These are phyloP conservation scores for Rhizopogon roseolus DNA, from an alignment of 768 basidiomycete species.

Conservation along the genomic window DNA sequence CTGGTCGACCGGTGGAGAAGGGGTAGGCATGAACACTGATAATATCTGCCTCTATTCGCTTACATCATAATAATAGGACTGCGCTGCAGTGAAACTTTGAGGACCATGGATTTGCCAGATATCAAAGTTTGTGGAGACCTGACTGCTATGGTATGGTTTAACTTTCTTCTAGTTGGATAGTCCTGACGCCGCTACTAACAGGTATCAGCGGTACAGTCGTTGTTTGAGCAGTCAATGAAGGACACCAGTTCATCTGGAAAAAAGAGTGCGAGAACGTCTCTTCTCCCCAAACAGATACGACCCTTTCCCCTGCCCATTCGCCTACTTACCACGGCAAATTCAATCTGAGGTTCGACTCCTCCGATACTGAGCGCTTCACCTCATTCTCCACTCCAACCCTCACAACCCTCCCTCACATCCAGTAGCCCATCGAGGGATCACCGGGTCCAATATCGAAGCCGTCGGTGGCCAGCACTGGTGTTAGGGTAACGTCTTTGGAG, in stretches of 20 bases:
- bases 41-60: too few species aligned
- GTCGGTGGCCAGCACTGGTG: conserved; percentile 28
- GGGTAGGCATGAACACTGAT: too few species aligned
- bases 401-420: conserved; percentile 5
- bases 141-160: too few species aligned
- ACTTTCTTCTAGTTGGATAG: too few species aligned
- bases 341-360: neutral
- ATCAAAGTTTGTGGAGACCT: conserved; percentile 17
- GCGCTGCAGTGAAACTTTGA: too few species aligned
- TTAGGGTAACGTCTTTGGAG: conserved; percentile 24
- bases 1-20: too few species aligned
- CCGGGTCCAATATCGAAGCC: conserved; percentile 28
- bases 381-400: conserved; percentile 11
- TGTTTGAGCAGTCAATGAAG: too few species aligned
- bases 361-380: conserved; percentile 5
- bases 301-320: neutral
- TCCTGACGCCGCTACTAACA: too few species aligned
- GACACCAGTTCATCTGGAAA: neutral
- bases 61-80: too few species aligned
- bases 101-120: too few species aligned
- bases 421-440: conserved; percentile 17
- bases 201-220: too few species aligned
- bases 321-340: neutral
- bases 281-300: neutral
- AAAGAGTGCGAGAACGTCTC: neutral